Conservation (phyloP, 345 rosid species). For the Theobroma cacao region DNA sequence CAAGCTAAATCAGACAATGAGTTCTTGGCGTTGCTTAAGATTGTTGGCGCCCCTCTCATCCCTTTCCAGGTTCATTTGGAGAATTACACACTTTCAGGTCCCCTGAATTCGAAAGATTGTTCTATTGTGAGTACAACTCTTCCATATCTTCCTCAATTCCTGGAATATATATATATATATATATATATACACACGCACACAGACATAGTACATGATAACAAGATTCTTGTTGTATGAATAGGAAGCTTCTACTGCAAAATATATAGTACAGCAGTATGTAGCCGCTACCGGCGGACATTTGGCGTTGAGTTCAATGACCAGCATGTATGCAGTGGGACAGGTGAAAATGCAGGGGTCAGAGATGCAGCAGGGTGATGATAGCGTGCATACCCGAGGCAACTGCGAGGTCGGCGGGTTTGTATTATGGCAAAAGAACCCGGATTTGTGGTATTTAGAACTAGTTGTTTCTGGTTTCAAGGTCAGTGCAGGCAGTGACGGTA, state of each 20-base stretch:
- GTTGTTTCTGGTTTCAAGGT: conserved; percentile 86
- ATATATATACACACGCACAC: no score
- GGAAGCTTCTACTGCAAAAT: conserved; percentile 86
- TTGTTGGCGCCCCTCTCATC: conserved; percentile 85
- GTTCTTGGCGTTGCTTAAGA: conserved; percentile 88
- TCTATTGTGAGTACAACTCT: conserved; percentile 53
- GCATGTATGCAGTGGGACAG: conserved; percentile 90
- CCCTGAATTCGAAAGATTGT: conserved; percentile 42
- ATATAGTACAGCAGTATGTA: conserved; percentile 78
- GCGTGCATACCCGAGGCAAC: conserved; percentile 41
- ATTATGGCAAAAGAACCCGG: conserved; percentile 91
- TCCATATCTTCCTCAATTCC: not conserved
- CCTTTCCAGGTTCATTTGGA: conserved; percentile 63
- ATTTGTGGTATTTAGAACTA: conserved; percentile 77
- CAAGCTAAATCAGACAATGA: conserved; percentile 72
- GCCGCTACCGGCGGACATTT: conserved; percentile 81
- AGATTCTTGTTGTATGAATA: conserved; percentile 11
- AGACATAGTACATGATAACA: no score
- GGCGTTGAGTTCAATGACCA: conserved; percentile 52
- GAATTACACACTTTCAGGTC: conserved; percentile 21
- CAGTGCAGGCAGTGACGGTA: conserved; percentile 90
- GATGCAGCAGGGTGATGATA: conserved; percentile 59
- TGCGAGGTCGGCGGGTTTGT: conserved; percentile 88
- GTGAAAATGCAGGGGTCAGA: conserved; percentile 83
- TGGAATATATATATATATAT: not conserved